Percentiles rank a stretch among this genome's conserved stretches.
Evolutionary conservation across 106 monocot species (phyloP).

Genomic region (Dioscorea zingiberensis): DNA sequence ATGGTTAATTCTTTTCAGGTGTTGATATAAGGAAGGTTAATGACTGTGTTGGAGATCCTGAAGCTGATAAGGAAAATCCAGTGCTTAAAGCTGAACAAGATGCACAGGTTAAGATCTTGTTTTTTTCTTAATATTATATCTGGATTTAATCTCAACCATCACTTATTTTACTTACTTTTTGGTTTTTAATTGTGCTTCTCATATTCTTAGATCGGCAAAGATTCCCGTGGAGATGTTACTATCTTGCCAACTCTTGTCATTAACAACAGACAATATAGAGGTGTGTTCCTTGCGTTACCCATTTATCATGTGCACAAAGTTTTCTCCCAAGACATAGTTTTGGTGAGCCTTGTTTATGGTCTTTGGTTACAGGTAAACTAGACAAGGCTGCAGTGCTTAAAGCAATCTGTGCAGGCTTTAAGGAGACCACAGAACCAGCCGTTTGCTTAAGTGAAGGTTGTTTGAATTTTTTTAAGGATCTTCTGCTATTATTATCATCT

Average conservation of each 20-base stretch:
- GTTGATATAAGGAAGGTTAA: conserved; percentile 41
- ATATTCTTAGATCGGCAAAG: conserved; percentile 45
- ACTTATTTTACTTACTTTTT: neutral
- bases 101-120: conserved; percentile 32
- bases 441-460: conserved; percentile 76
- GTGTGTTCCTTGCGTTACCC: conserved; percentile 3
- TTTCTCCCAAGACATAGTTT: neutral
- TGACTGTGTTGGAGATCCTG: conserved; percentile 54
- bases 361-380: conserved; percentile 47
- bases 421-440: conserved; percentile 79
- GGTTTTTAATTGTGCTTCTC: neutral
- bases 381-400: conserved; percentile 78
- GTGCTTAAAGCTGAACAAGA: conserved; percentile 61
- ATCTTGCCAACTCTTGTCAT: conserved; percentile 66
- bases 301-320: neutral
- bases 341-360: neutral
- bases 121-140: neutral
- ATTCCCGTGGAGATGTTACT: conserved; percentile 60
- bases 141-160: neutral
- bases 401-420: conserved; percentile 78
- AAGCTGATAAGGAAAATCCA: conserved; percentile 44
- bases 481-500: neutral
- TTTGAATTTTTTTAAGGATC: neutral
- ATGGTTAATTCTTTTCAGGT: conserved; percentile 12
- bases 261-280: conserved; percentile 63